Conservation (phyloP, 1,284 basidiomycete genomes). For the Termitomyces sp. region DNA sequence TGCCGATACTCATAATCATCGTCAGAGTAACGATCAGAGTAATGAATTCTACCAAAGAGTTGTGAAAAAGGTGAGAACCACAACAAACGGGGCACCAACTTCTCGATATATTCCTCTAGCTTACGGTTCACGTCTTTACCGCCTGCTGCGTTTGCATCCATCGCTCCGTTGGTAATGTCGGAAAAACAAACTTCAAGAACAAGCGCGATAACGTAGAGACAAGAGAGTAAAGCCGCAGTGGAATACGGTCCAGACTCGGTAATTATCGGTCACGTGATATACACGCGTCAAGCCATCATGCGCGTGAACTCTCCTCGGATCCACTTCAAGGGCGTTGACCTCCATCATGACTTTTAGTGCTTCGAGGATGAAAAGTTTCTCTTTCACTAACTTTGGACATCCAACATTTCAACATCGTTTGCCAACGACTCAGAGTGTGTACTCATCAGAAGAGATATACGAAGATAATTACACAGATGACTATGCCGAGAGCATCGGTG, state of each 20-base stretch:
- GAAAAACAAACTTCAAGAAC: neutral
- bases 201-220: neutral
- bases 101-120: slow-evolving; percentile 66
- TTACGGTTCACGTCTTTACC: slow-evolving; percentile 42
- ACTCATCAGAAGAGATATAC: neutral
- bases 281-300: slow-evolving; percentile 10
- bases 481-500: slow-evolving; percentile 36
- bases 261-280: slow-evolving; percentile 12
- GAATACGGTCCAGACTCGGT: too few relatives aligned
- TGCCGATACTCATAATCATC: slow-evolving; percentile 87
- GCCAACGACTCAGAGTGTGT: neutral
- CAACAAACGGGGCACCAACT: slow-evolving; percentile 33
- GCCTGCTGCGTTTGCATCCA: slow-evolving; percentile 24
- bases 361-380: neutral
- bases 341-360: slow-evolving; percentile 10
- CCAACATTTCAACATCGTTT: neutral
- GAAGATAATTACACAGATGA: slow-evolving; percentile 12
- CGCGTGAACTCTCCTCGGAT: too few relatives aligned
- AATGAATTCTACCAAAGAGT: slow-evolving; percentile 58
- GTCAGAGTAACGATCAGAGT: slow-evolving; percentile 80
- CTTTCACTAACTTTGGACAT: neutral
- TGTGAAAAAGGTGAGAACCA: slow-evolving; percentile 7
- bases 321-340: neutral
- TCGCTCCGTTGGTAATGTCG: neutral
- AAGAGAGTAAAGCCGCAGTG: too few relatives aligned